phyloP scores from a whole-genome alignment of 1,139 yeast species.

The Taphrina betulina region DNA sequence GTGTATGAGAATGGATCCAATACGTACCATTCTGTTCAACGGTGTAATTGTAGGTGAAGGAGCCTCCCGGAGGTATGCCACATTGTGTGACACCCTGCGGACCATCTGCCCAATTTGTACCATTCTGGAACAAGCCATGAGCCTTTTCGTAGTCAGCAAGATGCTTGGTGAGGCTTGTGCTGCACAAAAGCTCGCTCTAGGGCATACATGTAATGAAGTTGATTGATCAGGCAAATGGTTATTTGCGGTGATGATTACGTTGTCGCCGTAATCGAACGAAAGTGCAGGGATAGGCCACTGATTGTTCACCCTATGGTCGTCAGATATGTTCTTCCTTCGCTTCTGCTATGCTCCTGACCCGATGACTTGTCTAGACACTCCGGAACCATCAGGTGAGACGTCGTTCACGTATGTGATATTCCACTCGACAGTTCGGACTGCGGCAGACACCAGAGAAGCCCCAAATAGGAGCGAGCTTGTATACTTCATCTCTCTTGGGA shows the following conservation, averaged over 20 bases:
- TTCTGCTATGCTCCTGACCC: conserved; percentile 61
- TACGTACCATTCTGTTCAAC: conserved; percentile 82
- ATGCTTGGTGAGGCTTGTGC: not conserved
- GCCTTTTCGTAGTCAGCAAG: conserved; percentile 58
- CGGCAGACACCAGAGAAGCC: conserved; percentile 45
- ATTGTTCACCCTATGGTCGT: conserved; percentile 17
- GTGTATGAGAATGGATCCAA: conserved; percentile 94
- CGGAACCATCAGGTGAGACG: conserved; percentile 74
- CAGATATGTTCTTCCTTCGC: not conserved
- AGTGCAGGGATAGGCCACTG: conserved; percentile 83
- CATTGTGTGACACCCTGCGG: conserved; percentile 76
- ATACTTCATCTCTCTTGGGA: too few species aligned
- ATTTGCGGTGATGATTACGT: conserved; percentile 63
- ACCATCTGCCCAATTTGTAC: conserved; percentile 76
- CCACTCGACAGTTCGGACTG: conserved; percentile 68
- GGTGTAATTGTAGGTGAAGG: conserved; percentile 73
- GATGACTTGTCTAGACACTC: conserved; percentile 59
- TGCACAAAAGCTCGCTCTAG: too few species aligned
- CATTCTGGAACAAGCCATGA: conserved; percentile 87
- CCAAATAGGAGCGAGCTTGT: too few species aligned
- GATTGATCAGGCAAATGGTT: conserved; percentile 60
- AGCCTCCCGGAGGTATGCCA: conserved; percentile 73
- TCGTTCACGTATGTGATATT: conserved; percentile 63
- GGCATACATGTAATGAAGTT: conserved; percentile 13
- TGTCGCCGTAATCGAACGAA: conserved; percentile 70